A percentile compares a stretch with the other conserved stretches of the same genome.
phyloP scores from a whole-genome alignment of 108 stramenopile genomes.

The Skeletonema costatum region DNA sequence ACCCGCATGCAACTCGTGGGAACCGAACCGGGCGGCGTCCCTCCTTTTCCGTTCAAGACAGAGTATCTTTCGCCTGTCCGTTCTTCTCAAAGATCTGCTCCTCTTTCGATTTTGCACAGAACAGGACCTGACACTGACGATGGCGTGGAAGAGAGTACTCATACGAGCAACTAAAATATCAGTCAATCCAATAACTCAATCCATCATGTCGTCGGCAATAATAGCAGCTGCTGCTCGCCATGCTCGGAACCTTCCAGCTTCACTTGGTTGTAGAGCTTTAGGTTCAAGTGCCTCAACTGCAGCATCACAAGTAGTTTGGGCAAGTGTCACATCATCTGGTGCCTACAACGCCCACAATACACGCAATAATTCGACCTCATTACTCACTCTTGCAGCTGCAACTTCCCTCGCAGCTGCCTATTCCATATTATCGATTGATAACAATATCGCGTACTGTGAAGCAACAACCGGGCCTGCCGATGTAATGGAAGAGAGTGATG shows the following conservation, averaged over 20 bases:
- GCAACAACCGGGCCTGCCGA: constrained; percentile 18
- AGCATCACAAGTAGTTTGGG: not conserved
- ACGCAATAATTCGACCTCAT: not conserved
- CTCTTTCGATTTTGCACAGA: not conserved
- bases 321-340: not conserved
- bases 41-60: too few relatives aligned
- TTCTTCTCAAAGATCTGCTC: not conserved
- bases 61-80: not conserved
- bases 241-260: not conserved
- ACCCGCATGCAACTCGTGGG: too few relatives aligned
- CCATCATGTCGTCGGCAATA: not conserved
- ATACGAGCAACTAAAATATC: too few relatives aligned
- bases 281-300: not conserved
- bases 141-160: too few relatives aligned
- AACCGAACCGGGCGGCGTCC: too few relatives aligned
- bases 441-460: not conserved
- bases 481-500: constrained; percentile 28
- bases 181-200: not conserved
- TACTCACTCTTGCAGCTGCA: not conserved
- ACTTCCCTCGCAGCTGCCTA: not conserved
- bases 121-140: too few relatives aligned
- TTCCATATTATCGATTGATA: not conserved
- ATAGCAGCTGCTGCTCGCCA: not conserved
- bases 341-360: not conserved
- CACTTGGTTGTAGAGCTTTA: not conserved